Evolutionary conservation across 768 basidiomycete species (phyloP), one percentile per base, ranked within the genome.

Genomic region (Collybia nuda): DNA sequence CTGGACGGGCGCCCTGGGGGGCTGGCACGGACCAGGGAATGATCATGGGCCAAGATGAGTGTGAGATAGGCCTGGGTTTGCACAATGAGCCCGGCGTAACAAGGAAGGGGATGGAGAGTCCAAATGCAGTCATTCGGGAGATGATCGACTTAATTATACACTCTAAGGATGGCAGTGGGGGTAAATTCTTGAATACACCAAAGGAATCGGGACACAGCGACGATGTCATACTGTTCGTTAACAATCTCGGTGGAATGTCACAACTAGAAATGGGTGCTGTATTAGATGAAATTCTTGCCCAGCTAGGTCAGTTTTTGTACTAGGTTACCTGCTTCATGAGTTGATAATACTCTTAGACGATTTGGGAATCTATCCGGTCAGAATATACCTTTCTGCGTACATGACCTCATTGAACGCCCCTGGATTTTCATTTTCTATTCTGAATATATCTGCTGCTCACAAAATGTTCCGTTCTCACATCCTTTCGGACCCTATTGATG

Each of bases 351-450:
- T 43, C 48, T 24, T 40, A 78, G 73, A 55, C 5, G 54, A 50
- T 1, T 45, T 55, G 8, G 43, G 61, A 19, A 66, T 80, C 24
- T 51, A 57, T 38, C 79, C 75, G 0, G 53, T 60, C 14, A 65
- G 80, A 15, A 67, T 80, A 8, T 79, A 79, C 58, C 62, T 67
- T 6, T 75, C 78, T 3, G 62, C 75, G 2, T 84, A 75, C 62
- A 82, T 83, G 79, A 81, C 81, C 2, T 80, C 79, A 6, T 71
- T 83, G 52, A 82, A 82, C 57, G 78, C 78, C n/a, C 81, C 82
- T 1, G 80, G 80, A 21, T 77, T 82, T 58, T 81, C 79, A 2
- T 62, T 81, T 37, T 79, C 78, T 14, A 59, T 81, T 3, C 66
- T 81, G 11, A 81, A 82, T 54, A 55, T 75, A 21, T 70, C 75